These are phyloP conservation scores for Globisporangium splendens DNA, from an alignment of 352 stramenopile genomes.

Conservation along the genomic window DNA sequence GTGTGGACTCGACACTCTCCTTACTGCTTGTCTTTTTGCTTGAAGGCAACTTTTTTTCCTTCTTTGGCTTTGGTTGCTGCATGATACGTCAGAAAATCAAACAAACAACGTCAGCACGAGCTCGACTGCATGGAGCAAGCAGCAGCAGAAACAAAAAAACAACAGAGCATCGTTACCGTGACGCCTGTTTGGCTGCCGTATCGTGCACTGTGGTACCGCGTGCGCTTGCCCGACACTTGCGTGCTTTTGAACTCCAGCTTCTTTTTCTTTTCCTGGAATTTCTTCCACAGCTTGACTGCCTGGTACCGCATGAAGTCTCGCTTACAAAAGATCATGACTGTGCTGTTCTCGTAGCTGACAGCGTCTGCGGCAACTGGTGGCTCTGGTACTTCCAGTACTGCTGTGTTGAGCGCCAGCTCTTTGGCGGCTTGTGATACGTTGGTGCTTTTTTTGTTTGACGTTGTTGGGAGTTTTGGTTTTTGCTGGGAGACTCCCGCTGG, in stretches of 20 bases:
- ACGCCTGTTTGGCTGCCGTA: not conserved
- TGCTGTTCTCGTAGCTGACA: constrained; percentile 29
- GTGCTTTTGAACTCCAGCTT: constrained; percentile 43
- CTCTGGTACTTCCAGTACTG: not conserved
- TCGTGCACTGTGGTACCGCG: constrained; percentile 38
- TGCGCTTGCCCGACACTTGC: constrained; percentile 46
- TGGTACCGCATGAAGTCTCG: constrained; percentile 79
- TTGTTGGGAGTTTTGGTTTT: no score
- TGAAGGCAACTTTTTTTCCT: no score
- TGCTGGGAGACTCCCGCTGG: no score
- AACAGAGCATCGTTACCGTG: not conserved
- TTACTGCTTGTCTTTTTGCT: no score
- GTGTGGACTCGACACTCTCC: no score
- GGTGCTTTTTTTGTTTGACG: no score
- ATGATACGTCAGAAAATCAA: not conserved
- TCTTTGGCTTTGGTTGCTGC: no score
- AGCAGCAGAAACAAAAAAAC: not conserved
- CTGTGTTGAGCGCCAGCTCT: not conserved
- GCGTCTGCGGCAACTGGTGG: not conserved
- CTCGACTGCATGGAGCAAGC: no score
- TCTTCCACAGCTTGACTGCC: constrained; percentile 62
- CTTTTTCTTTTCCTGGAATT: constrained; percentile 65
- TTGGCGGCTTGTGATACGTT: no score
- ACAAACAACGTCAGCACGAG: not conserved
- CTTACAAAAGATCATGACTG: constrained; percentile 81